phyloP scores from a whole-genome alignment of 75 land plant species.

The Selaginella moellendorffii region DNA sequence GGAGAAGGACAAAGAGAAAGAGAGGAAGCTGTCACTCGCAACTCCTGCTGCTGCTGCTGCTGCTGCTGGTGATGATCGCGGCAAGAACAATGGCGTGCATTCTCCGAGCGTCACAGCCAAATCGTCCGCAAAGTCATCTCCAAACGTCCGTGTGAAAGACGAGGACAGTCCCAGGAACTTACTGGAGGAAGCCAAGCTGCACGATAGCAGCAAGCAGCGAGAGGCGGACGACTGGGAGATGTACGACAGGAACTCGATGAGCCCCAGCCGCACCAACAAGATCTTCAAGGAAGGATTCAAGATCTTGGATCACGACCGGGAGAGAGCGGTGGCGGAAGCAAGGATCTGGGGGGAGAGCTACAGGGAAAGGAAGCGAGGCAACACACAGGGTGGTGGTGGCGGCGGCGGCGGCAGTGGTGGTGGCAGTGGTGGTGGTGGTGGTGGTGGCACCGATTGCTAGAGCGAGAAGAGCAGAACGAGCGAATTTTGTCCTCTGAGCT shows the following conservation, averaged over 20 bases:
- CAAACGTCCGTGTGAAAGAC: too few relatives aligned
- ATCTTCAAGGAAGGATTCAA: background rate
- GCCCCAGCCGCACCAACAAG: background rate
- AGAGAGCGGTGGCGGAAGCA: constrained; percentile 83
- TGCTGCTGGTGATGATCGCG: background rate
- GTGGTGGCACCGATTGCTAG: too few relatives aligned
- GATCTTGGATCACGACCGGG: constrained; percentile 25
- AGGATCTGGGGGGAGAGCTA: constrained; percentile 75
- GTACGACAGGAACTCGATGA: background rate
- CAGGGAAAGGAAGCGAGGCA: constrained; percentile 53
- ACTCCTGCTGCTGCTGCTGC: background rate
- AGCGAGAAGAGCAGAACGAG: too few relatives aligned
- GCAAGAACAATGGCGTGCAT: background rate
- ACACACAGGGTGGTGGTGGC: constrained; percentile 35
- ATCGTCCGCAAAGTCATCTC: too few relatives aligned
- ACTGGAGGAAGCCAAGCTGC: too few relatives aligned
- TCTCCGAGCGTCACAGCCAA: too few relatives aligned
- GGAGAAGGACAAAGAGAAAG: background rate
- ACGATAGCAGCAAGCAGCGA: too few relatives aligned
- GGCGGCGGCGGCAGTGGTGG: background rate
- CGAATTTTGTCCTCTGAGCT: too few relatives aligned
- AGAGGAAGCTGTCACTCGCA: background rate
- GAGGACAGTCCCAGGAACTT: too few relatives aligned
- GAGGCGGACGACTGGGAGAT: background rate
- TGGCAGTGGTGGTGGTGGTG: too few relatives aligned